Base-by-base conservation (phyloP, 441 rosid genomes). In the Pelargonium fulgidum region DNA sequence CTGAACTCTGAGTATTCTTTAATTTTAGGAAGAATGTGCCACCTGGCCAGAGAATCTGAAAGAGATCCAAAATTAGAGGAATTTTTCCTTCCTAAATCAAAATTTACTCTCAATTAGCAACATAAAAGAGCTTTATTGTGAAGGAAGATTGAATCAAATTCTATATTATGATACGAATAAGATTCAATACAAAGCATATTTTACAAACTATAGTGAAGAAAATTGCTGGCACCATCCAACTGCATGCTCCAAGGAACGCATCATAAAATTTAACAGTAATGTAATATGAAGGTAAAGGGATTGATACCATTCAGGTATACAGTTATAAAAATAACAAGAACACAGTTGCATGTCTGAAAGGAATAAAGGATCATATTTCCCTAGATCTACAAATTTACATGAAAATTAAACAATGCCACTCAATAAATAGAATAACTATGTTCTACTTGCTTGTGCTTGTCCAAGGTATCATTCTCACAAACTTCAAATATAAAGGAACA, bases 1-100 rank as follows among this genome's bases (percentile, higher is more conserved):
- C 68, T 69, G 64, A 61, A 72, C 77, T 72, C 70, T 70, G 81
- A 68, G 72, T 29, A 69, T 72, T 84, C 68, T 81, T 68, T 41
- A 85, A 58, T 75, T 68, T 85, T 62, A 90, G 80, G 73, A 94
- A 91, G 89, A 94, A 94, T 45, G 73, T 77, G 42, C 97, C 99
- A 76, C 80, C 81, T 2, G 99, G 99, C 99, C 99, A 94, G 16
- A 94, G 89, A 78, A 82, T 61, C 99, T 94, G 82, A 54, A 73
- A 77, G 48, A 36, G 64, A 72, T 42, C 62, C 48, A 68, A 20
- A 65, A 52, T 66, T 50, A 72, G 65, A 68, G 16, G 26, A 7
- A 22, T 54, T 8, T 54, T 54, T 54, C 20, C 20, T 54, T 16
- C 11, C 62, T 54, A 16, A 54, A 54, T 54, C 62, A 14, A 54